A percentile compares a stretch with the other conserved stretches of the same genome.
phyloP scores from a whole-genome alignment of 345 rosid species.

The Eucalyptus tenuipes region DNA sequence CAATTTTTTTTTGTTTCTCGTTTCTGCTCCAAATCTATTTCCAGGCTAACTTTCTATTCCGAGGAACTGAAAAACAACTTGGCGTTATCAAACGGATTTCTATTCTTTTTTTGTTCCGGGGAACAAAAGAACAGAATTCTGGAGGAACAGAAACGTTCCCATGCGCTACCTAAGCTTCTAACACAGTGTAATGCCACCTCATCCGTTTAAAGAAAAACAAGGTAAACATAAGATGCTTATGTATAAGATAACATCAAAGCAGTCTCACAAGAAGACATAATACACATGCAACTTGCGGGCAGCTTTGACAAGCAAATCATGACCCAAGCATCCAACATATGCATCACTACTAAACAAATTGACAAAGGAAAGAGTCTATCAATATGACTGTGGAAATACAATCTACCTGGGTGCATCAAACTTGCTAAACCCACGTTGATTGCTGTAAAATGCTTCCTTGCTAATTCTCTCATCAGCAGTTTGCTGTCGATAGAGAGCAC shows the following conservation, averaged over 20 bases:
- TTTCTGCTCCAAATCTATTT: too few relatives aligned
- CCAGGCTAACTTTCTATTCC: too few relatives aligned
- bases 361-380: neutral
- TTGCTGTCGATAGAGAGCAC: slow-evolving; percentile 60
- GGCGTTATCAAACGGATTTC: too few relatives aligned
- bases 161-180: too few relatives aligned
- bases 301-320: neutral
- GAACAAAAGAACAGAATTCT: too few relatives aligned
- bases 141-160: too few relatives aligned
- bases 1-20: too few relatives aligned
- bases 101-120: too few relatives aligned
- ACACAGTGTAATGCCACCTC: neutral
- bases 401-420: slow-evolving; percentile 50
- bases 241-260: neutral
- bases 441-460: slow-evolving; percentile 20
- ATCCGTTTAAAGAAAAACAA: neutral
- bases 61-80: too few relatives aligned
- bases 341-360: neutral
- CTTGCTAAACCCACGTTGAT: slow-evolving; percentile 62
- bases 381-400: neutral
- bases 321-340: neutral
- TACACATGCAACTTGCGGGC: neutral
- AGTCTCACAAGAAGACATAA: neutral
- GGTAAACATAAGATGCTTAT: neutral
- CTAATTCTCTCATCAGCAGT: slow-evolving; percentile 38